Evolutionary conservation across 441 rosid genomes (phyloP).

Genomic region (Bruguiera hainesii): DNA sequence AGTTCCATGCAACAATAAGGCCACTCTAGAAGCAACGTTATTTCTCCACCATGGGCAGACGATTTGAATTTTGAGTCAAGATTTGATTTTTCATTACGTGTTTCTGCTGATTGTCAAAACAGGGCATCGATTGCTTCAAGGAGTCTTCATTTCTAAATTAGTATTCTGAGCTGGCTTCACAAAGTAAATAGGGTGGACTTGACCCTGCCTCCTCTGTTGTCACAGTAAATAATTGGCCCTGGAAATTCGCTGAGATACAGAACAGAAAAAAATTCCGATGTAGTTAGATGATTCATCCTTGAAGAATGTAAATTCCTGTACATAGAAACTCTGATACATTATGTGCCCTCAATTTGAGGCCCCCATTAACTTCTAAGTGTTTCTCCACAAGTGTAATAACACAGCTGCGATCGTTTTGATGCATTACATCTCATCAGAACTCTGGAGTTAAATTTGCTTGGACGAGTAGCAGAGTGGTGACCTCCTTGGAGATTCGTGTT

Average conservation of each 20-base stretch:
- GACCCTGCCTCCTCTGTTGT: background rate
- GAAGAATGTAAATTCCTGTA: background rate
- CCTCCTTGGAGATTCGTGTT: too few species aligned
- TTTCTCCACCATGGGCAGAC: conserved; percentile 43
- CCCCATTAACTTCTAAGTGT: too few species aligned
- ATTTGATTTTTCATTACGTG: background rate
- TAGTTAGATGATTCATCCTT: background rate
- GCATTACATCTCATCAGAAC: too few species aligned
- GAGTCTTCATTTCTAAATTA: conserved; percentile 31
- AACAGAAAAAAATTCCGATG: background rate
- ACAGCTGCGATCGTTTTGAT: too few species aligned
- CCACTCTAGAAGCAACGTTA: conserved; percentile 94
- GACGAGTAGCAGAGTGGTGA: too few species aligned
- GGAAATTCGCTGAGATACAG: too few species aligned
- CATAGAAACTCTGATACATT: background rate
- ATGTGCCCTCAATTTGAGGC: too few species aligned
- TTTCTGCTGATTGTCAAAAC: conserved; percentile 15
- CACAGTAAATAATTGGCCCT: conserved; percentile 10
- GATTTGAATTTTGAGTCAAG: background rate
- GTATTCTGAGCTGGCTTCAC: background rate
- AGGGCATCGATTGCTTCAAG: conserved; percentile 49
- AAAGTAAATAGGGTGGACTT: background rate
- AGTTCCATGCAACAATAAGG: conserved; percentile 66
- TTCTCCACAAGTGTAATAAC: too few species aligned
- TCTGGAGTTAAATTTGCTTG: too few species aligned